phyloP scores from a whole-genome alignment of 2,329 filamentous ascomycete species.

The Microdochium nivale region DNA sequence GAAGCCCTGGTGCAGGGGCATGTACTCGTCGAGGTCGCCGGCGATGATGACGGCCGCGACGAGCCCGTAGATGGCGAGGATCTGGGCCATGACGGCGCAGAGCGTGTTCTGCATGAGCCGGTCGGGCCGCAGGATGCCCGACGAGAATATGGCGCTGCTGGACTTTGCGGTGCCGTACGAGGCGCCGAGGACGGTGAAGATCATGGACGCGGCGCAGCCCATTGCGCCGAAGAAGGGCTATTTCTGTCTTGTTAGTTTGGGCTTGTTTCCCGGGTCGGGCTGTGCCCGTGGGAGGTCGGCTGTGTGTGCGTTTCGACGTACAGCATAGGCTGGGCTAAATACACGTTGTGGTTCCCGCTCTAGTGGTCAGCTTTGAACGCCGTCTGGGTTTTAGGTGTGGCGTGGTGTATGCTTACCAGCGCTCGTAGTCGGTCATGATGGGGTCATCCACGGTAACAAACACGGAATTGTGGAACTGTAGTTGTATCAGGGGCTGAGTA shows the following conservation, averaged over 20 bases:
- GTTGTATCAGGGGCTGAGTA: slow-evolving; percentile 1
- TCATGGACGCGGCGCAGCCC: slow-evolving; percentile 34
- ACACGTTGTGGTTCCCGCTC: too few species aligned
- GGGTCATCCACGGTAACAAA: slow-evolving; percentile 4
- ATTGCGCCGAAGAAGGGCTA: slow-evolving; percentile 37
- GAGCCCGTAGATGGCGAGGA: slow-evolving; percentile 37
- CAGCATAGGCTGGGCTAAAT: not conserved
- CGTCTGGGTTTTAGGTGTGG: too few species aligned
- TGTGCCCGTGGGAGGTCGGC: too few species aligned
- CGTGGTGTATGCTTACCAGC: too few species aligned
- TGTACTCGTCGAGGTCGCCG: slow-evolving; percentile 27
- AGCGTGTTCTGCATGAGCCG: slow-evolving; percentile 35
- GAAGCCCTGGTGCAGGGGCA: slow-evolving; percentile 33
- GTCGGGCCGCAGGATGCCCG: slow-evolving; percentile 33
- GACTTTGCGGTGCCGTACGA: slow-evolving; percentile 35
- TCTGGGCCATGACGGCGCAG: slow-evolving; percentile 38
- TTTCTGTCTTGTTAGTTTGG: too few species aligned
- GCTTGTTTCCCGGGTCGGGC: not conserved
- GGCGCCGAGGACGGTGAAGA: slow-evolving; percentile 42
- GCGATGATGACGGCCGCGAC: slow-evolving; percentile 36
- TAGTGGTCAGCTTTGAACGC: too few species aligned
- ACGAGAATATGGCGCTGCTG: slow-evolving; percentile 31
- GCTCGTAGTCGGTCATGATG: slow-evolving; percentile 3
- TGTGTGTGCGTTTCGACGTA: slow-evolving; percentile 1
- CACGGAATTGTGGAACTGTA: slow-evolving; percentile 5